These are phyloP conservation scores for Diplodia mutila DNA, from an alignment of 2,329 filamentous ascomycete species.

Conservation along the genomic window DNA sequence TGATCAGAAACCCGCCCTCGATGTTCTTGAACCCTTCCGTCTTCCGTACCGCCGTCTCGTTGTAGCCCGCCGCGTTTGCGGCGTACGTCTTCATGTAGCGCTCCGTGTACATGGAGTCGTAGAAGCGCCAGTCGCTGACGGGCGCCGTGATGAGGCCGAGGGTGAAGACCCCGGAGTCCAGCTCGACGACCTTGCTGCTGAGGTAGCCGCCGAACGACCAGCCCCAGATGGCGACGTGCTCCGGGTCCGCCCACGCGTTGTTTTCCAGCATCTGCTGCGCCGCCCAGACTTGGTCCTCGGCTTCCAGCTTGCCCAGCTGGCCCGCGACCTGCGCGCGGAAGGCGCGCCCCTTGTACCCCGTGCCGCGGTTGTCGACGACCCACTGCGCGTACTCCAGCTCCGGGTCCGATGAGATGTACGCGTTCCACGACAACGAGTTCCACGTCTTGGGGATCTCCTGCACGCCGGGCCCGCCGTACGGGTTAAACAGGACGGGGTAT, in stretches of 20 bases:
- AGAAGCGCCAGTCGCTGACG: slow-evolving; percentile 71
- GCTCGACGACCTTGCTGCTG: slow-evolving; percentile 67
- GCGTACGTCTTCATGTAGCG: slow-evolving; percentile 70
- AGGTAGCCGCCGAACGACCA: slow-evolving; percentile 73
- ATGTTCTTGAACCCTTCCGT: slow-evolving; percentile 65
- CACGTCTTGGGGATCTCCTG: slow-evolving; percentile 65
- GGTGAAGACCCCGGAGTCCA: slow-evolving; percentile 63
- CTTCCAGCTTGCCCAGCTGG: slow-evolving; percentile 66
- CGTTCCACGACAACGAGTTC: slow-evolving; percentile 59
- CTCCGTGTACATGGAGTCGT: slow-evolving; percentile 73
- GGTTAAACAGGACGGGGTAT: slow-evolving; percentile 69
- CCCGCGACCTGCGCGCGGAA: slow-evolving; percentile 63
- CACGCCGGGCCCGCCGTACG: slow-evolving; percentile 69
- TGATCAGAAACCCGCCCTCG: slow-evolving; percentile 62
- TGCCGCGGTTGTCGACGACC: slow-evolving; percentile 70
- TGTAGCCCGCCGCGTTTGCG: slow-evolving; percentile 64
- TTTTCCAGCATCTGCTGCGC: slow-evolving; percentile 57
- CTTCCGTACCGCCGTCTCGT: slow-evolving; percentile 62
- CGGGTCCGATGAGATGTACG: slow-evolving; percentile 68
- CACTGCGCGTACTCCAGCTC: slow-evolving; percentile 70
- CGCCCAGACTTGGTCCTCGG: slow-evolving; percentile 69
- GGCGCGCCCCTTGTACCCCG: slow-evolving; percentile 64
- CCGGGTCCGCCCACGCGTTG: slow-evolving; percentile 59
- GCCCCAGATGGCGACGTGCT: slow-evolving; percentile 68
- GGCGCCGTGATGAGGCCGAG: slow-evolving; percentile 68